Percentiles rank a stretch among this genome's conserved stretches.
phyloP scores from a whole-genome alignment of 768 basidiomycete species.

The Bullera alba region DNA sequence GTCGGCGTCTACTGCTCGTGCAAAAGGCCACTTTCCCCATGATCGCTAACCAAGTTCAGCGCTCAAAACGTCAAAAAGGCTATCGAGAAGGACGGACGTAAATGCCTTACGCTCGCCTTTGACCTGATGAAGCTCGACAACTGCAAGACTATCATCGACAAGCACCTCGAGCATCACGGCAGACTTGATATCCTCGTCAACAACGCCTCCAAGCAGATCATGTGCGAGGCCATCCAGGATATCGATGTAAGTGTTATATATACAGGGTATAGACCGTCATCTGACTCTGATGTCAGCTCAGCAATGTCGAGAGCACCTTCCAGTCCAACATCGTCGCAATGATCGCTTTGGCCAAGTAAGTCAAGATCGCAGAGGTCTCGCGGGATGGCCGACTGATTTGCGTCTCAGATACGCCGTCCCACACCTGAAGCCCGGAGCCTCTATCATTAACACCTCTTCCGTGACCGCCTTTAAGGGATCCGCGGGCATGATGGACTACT shows the following conservation, averaged over 20 bases:
- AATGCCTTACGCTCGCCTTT: slow-evolving; percentile 38
- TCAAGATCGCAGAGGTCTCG: too few relatives aligned
- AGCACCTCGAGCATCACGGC: slow-evolving; percentile 50
- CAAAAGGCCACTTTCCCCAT: too few relatives aligned
- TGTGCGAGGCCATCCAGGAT: slow-evolving; percentile 50
- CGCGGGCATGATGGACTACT: slow-evolving; percentile 51
- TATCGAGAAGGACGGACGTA: slow-evolving; percentile 50
- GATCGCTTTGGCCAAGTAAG: slow-evolving; percentile 54
- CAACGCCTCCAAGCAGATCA: slow-evolving; percentile 49
- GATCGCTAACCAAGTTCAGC: neutral
- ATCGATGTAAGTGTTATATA: slow-evolving; percentile 47
- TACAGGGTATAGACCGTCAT: neutral
- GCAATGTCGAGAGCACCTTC: slow-evolving; percentile 56
- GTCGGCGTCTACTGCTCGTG: slow-evolving; percentile 5
- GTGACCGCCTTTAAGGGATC: slow-evolving; percentile 48
- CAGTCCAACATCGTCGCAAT: slow-evolving; percentile 57
- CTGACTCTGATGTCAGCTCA: slow-evolving; percentile 39
- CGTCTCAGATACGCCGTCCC: slow-evolving; percentile 52
- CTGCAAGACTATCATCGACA: slow-evolving; percentile 51
- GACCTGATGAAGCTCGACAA: slow-evolving; percentile 51
- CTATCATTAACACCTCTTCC: slow-evolving; percentile 60
- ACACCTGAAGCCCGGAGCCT: slow-evolving; percentile 56
- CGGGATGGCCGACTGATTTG: neutral
- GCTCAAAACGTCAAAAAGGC: slow-evolving; percentile 50
- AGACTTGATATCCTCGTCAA: slow-evolving; percentile 57